Evolutionary conservation across 192 early-diverging fungal genomes (phyloP).

Genomic region (Phlyctochytrium bullatum): DNA sequence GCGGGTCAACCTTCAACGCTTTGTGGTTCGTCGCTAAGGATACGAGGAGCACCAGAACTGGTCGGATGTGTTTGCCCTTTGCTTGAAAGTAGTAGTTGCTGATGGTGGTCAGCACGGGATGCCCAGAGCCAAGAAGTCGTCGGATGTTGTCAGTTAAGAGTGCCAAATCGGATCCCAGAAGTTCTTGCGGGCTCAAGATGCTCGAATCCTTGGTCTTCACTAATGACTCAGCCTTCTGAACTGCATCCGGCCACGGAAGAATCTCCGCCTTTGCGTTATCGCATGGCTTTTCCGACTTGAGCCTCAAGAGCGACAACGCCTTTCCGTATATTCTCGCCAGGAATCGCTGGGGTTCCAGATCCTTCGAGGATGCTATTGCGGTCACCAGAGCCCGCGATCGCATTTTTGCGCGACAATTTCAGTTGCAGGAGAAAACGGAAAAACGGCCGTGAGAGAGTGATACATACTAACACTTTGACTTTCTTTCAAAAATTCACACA

Average conservation of each 20-base stretch:
- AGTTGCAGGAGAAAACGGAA: too few species aligned
- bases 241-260: constrained; percentile 27
- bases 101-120: constrained; percentile 87
- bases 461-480: too few species aligned
- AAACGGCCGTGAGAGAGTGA: too few species aligned
- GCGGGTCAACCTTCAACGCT: neutral
- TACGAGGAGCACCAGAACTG: constrained; percentile 86
- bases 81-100: constrained; percentile 88
- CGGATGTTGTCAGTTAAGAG: constrained; percentile 84
- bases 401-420: too few species aligned
- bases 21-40: constrained; percentile 69
- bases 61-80: constrained; percentile 86
- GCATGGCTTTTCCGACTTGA: too few species aligned
- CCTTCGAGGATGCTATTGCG: too few species aligned
- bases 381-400: too few species aligned
- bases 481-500: too few species aligned
- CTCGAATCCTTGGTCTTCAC: constrained; percentile 31
- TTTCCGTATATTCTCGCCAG: too few species aligned
- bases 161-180: constrained; percentile 80
- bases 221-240: constrained; percentile 30
- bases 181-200: constrained; percentile 67
- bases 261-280: neutral
- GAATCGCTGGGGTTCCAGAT: too few species aligned
- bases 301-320: too few species aligned
- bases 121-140: constrained; percentile 76